These are phyloP conservation scores for Schwanniomyces occidentalis DNA, from an alignment of 805 yeast genomes.

Conservation along the genomic window DNA sequence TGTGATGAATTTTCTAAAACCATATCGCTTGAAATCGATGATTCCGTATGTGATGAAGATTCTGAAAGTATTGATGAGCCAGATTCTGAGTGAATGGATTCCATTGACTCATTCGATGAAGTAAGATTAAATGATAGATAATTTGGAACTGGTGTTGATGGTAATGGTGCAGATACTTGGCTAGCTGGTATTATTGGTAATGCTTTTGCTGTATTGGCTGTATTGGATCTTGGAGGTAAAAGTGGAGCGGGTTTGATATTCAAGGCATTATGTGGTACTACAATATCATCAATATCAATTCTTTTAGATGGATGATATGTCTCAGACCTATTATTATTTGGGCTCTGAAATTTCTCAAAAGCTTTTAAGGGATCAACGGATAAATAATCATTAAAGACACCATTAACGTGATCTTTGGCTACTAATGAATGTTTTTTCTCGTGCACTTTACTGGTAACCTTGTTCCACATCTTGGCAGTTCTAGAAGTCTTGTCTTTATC, in stretches of 20 bases:
- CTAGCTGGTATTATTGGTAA: not conserved
- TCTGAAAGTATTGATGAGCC: slow-evolving; percentile 7
- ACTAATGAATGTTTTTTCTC: slow-evolving; percentile 26
- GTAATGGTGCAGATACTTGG: slow-evolving; percentile 2
- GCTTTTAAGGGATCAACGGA: slow-evolving; percentile 34
- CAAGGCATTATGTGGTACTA: slow-evolving; percentile 7
- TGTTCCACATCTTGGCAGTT: slow-evolving; percentile 28
- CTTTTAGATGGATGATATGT: slow-evolving; percentile 28
- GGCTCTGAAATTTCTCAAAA: slow-evolving; percentile 27
- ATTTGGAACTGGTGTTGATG: not conserved
- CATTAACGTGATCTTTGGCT: slow-evolving; percentile 27
- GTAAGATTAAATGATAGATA: slow-evolving; percentile 1
- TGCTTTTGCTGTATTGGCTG: slow-evolving; percentile 10
- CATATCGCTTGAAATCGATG: slow-evolving; percentile 18
- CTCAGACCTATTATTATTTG: slow-evolving; percentile 22
- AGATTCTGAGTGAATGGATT: slow-evolving; percentile 9
- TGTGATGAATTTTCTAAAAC: slow-evolving; percentile 13
- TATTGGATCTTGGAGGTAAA: slow-evolving; percentile 33
- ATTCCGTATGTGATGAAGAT: slow-evolving; percentile 9
- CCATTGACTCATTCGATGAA: slow-evolving; percentile 9
- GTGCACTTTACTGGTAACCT: slow-evolving; percentile 16
- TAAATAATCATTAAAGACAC: slow-evolving; percentile 31
- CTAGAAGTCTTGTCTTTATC: slow-evolving; percentile 27
- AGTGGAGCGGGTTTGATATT: slow-evolving; percentile 20
- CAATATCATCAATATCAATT: slow-evolving; percentile 13